These are phyloP conservation scores for Mucuna pruriens DNA, from an alignment of 306 rosid genomes.

Conservation along the genomic window DNA sequence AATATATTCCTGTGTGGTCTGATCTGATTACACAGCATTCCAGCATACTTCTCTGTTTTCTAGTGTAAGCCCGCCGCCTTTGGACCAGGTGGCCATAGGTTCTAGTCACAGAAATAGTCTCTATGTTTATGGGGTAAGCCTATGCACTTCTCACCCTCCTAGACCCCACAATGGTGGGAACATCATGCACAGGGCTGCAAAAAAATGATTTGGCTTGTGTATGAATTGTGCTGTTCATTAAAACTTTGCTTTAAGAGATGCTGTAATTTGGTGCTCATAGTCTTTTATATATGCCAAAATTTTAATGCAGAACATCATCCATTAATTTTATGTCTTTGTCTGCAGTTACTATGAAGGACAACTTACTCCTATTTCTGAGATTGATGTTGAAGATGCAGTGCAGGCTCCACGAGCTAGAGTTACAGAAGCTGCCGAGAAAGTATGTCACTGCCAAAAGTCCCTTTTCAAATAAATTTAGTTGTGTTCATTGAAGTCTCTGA, in stretches of 20 bases:
- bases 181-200: not conserved
- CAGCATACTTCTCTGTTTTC: not conserved
- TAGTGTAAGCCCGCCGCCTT: not conserved
- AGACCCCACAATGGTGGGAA: constrained; percentile 11
- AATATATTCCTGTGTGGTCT: not conserved
- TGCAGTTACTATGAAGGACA: constrained; percentile 95
- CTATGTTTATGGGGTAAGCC: not conserved
- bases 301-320: not conserved
- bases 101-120: not conserved
- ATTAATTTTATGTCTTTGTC: constrained; percentile 22
- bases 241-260: constrained; percentile 22
- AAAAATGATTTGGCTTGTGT: not conserved
- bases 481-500: not conserved
- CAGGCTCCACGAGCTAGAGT: constrained; percentile 58
- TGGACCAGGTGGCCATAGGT: not conserved
- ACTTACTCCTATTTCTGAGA: constrained; percentile 79
- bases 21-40: not conserved
- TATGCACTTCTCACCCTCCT: not conserved
- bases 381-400: constrained; percentile 57
- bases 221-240: not conserved
- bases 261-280: constrained; percentile 9
- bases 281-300: not conserved
- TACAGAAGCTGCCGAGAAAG: constrained; percentile 92
- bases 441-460: constrained; percentile 27
- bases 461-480: constrained; percentile 15